phyloP scores from a whole-genome alignment of 202 grass and related monocot genomes.

The Setaria viridis region DNA sequence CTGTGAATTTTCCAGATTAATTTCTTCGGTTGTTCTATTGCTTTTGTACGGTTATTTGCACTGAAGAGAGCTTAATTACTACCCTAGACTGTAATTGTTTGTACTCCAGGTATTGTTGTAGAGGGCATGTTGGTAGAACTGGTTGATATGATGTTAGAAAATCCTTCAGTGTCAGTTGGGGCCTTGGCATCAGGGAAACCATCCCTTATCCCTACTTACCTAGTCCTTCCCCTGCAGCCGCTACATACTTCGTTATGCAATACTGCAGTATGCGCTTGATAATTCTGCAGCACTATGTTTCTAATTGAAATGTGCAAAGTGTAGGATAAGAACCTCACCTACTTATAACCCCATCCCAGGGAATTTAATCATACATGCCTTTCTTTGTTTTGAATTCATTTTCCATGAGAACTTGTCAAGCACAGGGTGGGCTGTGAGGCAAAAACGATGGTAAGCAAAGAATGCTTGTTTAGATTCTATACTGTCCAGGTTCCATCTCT shows the following conservation, averaged over 20 bases:
- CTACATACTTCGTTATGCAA: not conserved
- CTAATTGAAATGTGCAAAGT: not conserved
- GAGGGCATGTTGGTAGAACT: not conserved
- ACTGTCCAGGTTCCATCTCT: not conserved
- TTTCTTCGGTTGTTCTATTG: not conserved
- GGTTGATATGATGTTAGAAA: not conserved
- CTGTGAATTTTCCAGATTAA: not conserved
- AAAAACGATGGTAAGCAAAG: not conserved
- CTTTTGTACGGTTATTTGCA: not conserved
- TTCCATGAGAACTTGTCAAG: not conserved
- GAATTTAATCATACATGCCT: not conserved
- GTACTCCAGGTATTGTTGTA: not conserved
- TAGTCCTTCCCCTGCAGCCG: not conserved
- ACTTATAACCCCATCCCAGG: not conserved
- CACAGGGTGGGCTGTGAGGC: not conserved
- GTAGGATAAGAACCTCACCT: not conserved
- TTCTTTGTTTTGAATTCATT: not conserved
- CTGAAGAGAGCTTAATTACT: no score
- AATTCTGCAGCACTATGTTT: not conserved
- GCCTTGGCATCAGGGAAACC: not conserved
- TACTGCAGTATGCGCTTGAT: not conserved
- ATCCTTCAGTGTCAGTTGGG: not conserved
- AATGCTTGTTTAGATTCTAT: constrained; percentile 10
- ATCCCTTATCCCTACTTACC: not conserved
- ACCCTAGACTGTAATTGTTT: not conserved